These are phyloP conservation scores for Mycosarcoma maydis DNA, from an alignment of 1,284 basidiomycete species.

Conservation along the genomic window DNA sequence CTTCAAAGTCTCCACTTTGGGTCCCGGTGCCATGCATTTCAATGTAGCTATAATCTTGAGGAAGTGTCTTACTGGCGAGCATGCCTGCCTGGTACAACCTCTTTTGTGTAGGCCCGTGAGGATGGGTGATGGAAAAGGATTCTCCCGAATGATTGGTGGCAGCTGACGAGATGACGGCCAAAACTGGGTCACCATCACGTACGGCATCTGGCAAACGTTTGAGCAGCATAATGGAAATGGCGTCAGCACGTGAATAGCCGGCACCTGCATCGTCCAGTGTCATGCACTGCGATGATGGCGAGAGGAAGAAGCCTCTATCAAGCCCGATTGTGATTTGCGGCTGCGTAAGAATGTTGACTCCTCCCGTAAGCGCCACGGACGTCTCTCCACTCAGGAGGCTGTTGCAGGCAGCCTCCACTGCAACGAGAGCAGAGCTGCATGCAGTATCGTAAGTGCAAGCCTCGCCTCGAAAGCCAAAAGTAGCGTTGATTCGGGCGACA, in stretches of 20 bases:
- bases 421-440: slow-evolving; percentile 48
- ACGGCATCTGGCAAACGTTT: slow-evolving; percentile 47
- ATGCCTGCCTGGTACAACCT: slow-evolving; percentile 40
- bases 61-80: slow-evolving; percentile 32
- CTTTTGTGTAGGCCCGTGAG: slow-evolving; percentile 41
- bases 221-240: slow-evolving; percentile 42
- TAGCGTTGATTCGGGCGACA: slow-evolving; percentile 29
- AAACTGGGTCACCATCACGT: slow-evolving; percentile 39
- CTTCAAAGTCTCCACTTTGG: slow-evolving; percentile 48
- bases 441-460: slow-evolving; percentile 50
- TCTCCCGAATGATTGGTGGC: slow-evolving; percentile 52
- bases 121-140: slow-evolving; percentile 52
- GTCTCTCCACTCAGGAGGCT: slow-evolving; percentile 28
- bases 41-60: slow-evolving; percentile 29
- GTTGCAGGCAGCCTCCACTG: slow-evolving; percentile 47
- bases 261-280: slow-evolving; percentile 45
- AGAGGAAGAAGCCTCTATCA: slow-evolving; percentile 52
- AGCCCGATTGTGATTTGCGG: slow-evolving; percentile 53
- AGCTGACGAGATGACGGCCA: slow-evolving; percentile 42
- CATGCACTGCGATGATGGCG: slow-evolving; percentile 48
- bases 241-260: slow-evolving; percentile 50
- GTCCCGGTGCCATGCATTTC: slow-evolving; percentile 56
- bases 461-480: slow-evolving; percentile 43
- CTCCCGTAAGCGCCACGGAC: slow-evolving; percentile 37
- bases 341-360: slow-evolving; percentile 50